These are phyloP conservation scores for Aspergillus sparsus DNA, from an alignment of 495 filamentous ascomycete genomes.

Conservation along the genomic window DNA sequence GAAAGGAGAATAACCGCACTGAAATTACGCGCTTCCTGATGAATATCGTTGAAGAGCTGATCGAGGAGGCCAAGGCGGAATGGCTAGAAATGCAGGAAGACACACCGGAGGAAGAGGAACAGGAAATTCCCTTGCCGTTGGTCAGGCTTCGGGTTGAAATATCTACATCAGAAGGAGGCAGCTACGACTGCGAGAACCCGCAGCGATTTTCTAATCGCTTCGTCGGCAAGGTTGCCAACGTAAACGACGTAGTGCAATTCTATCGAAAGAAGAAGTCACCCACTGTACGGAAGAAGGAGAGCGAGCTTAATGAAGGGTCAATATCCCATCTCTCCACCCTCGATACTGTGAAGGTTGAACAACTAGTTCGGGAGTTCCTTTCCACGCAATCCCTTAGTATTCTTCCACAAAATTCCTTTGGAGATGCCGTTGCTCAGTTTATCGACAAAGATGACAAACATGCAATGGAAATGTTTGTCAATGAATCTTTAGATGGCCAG, in stretches of 20 bases:
- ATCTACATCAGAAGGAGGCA: conserved; percentile 80
- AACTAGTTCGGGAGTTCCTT: conserved; percentile 83
- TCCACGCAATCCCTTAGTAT: conserved; percentile 83
- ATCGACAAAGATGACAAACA: conserved; percentile 95
- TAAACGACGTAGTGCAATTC: conserved; percentile 90
- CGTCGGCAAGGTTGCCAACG: conserved; percentile 84
- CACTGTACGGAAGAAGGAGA: conserved; percentile 42
- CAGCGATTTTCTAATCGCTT: conserved; percentile 97
- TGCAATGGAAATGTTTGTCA: conserved; percentile 86
- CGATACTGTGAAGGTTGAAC: conserved; percentile 83
- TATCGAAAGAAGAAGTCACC: conserved; percentile 74
- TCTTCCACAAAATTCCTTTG: conserved; percentile 85
- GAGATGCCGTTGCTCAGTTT: conserved; percentile 90
- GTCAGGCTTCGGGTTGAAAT: conserved; percentile 90
- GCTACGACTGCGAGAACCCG: conserved; percentile 91
- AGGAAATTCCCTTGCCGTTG: conserved; percentile 69
- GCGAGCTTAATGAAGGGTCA: conserved; percentile 56
- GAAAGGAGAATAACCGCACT: conserved; percentile 77
- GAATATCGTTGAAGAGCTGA: conserved; percentile 77
- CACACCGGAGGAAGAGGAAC: conserved; percentile 55
- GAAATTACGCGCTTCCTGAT: conserved; percentile 77
- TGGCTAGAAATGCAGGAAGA: conserved; percentile 74
- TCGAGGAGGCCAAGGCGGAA: conserved; percentile 76
- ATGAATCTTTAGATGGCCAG: conserved; percentile 73
- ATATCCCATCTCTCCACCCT: conserved; percentile 59